A percentile compares a stretch with the other conserved stretches of the same genome.
These are phyloP conservation scores for Huntiella savannae DNA, from an alignment of 2,329 filamentous ascomycete genomes.

Conservation along the genomic window DNA sequence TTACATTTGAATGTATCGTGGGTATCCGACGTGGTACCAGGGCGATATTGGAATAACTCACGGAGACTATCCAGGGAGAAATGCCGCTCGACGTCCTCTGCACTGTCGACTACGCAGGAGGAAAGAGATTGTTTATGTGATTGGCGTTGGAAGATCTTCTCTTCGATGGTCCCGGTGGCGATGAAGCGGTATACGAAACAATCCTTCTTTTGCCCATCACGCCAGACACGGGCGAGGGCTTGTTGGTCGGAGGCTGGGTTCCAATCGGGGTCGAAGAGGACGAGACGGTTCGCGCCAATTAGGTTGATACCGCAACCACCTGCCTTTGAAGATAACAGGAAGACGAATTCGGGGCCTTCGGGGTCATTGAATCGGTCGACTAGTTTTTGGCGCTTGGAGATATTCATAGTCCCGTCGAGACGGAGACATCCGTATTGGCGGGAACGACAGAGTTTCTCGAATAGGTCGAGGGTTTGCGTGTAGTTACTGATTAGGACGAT, in stretches of 20 bases:
- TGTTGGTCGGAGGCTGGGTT: constrained; percentile 96
- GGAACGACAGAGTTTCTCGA: constrained; percentile 72
- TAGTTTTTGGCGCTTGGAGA: constrained; percentile 89
- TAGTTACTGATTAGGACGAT: constrained; percentile 99
- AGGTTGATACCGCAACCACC: constrained; percentile 93
- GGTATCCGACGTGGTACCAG: constrained; percentile 73
- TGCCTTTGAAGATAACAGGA: constrained; percentile 89
- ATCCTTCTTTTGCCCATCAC: constrained; percentile 97
- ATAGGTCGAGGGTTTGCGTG: constrained; percentile 86
- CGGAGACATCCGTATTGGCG: constrained; percentile 72
- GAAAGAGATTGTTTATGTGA: constrained; percentile 95
- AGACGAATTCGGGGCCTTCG: constrained; percentile 74
- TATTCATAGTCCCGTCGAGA: constrained; percentile 92
- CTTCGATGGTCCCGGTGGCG: constrained; percentile 89
- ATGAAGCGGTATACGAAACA: constrained; percentile 99
- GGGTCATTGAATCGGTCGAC: constrained; percentile 97
- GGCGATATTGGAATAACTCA: constrained; percentile 84
- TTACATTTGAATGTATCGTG: constrained; percentile 99
- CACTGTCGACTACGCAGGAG: constrained; percentile 87
- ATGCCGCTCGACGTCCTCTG: constrained; percentile 91
- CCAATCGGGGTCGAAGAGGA: constrained; percentile 95
- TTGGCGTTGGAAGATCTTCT: constrained; percentile 98
- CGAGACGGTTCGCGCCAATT: constrained; percentile 82
- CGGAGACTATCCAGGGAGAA: constrained; percentile 81
- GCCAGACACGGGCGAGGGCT: constrained; percentile 90